phyloP scores from a whole-genome alignment of 2,329 filamentous ascomycete species.

The Phaeosphaeriaceae sp. region DNA sequence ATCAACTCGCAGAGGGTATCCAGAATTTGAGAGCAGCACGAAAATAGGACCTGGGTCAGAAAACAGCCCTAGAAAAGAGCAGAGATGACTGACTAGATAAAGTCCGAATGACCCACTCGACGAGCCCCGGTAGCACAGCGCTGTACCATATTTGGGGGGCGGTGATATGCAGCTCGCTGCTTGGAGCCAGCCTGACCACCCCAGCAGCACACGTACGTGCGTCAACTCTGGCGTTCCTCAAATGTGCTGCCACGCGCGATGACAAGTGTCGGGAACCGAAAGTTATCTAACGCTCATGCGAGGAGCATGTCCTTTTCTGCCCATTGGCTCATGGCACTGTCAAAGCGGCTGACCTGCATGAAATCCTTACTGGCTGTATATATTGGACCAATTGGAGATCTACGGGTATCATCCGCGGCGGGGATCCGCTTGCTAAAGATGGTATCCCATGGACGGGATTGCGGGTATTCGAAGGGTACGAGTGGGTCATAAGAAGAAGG shows the following conservation, averaged over 20 bases:
- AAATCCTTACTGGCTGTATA: not conserved
- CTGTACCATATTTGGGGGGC: too few relatives aligned
- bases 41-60: not conserved
- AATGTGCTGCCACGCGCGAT: not conserved
- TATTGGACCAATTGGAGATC: too few relatives aligned
- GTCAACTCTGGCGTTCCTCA: not conserved
- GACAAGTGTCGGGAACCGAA: constrained; percentile 4
- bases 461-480: too few relatives aligned
- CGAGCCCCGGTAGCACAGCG: not conserved
- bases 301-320: not conserved
- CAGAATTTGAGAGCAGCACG: not conserved
- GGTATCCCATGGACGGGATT: too few relatives aligned
- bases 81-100: not conserved
- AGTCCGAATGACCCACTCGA: not conserved
- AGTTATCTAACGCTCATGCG: not conserved
- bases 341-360: constrained; percentile 2
- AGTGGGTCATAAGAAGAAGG: too few relatives aligned
- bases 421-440: too few relatives aligned
- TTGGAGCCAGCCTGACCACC: not conserved
- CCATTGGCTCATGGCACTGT: not conserved
- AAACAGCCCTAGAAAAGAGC: not conserved
- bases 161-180: not conserved
- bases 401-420: too few relatives aligned
- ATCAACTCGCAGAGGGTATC: not conserved
- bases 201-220: not conserved